Conservation (phyloP, 345 rosid genomes). For the Brassica cretica region DNA sequence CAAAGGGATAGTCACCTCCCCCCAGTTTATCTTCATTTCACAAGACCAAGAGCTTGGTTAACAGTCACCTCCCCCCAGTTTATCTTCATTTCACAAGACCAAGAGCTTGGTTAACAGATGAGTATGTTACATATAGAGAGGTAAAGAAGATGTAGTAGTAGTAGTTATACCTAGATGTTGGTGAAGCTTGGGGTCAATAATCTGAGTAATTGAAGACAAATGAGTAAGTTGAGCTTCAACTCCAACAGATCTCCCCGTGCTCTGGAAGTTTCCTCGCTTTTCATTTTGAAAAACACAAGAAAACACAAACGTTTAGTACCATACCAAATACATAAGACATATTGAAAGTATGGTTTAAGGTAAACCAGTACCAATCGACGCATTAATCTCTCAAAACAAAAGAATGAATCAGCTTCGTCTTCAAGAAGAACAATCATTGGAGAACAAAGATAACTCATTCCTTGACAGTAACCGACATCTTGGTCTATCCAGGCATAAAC, state of each 20-base stretch:
- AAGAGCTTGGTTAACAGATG: not conserved
- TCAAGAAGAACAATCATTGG: constrained; percentile 95
- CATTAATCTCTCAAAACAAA: constrained; percentile 99
- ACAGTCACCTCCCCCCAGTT: too few relatives aligned
- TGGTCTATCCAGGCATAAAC: constrained; percentile 94
- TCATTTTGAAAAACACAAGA: not conserved
- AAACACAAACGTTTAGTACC: not conserved
- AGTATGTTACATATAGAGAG: not conserved
- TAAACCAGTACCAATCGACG: constrained; percentile 81
- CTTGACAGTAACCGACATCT: constrained; percentile 97
- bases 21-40: constrained; percentile 72
- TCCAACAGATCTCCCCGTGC: constrained; percentile 89
- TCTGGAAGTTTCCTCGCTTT: constrained; percentile 89
- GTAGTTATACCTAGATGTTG: constrained; percentile 85
- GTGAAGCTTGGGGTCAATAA: constrained; percentile 93
- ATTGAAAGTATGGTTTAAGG: not conserved
- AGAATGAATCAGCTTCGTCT: constrained; percentile 93
- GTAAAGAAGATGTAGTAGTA: not conserved
- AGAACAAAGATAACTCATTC: constrained; percentile 98
- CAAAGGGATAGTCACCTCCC: constrained; percentile 94
- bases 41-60: not conserved
- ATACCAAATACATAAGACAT: not conserved
- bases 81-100: too few relatives aligned
- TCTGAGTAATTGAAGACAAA: constrained; percentile 84
- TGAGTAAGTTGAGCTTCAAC: constrained; percentile 89